Percentiles rank a stretch among this genome's conserved stretches.
These are phyloP conservation scores for Echium plantagineum DNA, from an alignment of 257 asterid species.

Conservation along the genomic window DNA sequence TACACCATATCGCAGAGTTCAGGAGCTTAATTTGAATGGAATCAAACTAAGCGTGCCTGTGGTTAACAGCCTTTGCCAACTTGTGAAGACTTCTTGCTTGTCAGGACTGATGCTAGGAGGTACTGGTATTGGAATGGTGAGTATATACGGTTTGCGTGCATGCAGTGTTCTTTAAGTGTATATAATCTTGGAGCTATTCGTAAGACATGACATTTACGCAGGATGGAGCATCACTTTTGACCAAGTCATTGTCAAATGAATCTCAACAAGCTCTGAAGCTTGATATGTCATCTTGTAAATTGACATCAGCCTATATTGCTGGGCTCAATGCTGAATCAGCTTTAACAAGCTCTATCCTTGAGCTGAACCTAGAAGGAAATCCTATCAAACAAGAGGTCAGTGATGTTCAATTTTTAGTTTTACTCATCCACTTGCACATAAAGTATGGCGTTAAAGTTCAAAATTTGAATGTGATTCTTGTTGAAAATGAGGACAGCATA, in stretches of 20 bases:
- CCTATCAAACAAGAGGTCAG: constrained; percentile 64
- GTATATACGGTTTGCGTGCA: constrained; percentile 14
- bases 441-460: too few relatives aligned
- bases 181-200: constrained; percentile 9
- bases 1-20: constrained; percentile 45
- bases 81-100: constrained; percentile 50
- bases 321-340: constrained; percentile 43
- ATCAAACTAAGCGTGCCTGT: constrained; percentile 75
- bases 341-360: constrained; percentile 41
- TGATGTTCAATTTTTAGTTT: neutral
- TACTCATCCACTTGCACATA: neutral
- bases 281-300: constrained; percentile 62
- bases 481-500: too few relatives aligned
- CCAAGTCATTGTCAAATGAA: constrained; percentile 57
- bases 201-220: constrained; percentile 25
- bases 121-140: constrained; percentile 69
- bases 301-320: constrained; percentile 39
- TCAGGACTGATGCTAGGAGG: constrained; percentile 73
- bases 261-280: constrained; percentile 63
- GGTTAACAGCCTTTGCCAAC: constrained; percentile 63
- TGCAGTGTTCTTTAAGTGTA: constrained; percentile 6
- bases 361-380: constrained; percentile 85
- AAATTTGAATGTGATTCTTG: too few relatives aligned
- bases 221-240: constrained; percentile 67
- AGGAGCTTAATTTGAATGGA: constrained; percentile 69